Conservation (phyloP, 2,329 filamentous ascomycete genomes). For the Purpureocillium takamizusanense region DNA sequence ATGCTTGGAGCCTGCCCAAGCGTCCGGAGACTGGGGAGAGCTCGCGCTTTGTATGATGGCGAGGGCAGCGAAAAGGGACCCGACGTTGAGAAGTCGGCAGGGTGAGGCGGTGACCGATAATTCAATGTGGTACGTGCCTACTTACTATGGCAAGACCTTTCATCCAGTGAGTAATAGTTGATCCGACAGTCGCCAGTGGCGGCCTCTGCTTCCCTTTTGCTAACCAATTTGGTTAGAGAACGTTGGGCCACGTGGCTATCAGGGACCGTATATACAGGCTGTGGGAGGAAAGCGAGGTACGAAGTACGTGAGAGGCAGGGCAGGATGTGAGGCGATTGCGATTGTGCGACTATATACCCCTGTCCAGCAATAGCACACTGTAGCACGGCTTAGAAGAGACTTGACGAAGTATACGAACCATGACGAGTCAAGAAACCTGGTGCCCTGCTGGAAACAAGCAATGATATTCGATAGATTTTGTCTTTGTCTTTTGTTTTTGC, state of each 20-base stretch:
- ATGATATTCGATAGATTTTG: too few relatives aligned
- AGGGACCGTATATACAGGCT: constrained; percentile 14
- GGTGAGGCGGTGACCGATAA: constrained; percentile 17
- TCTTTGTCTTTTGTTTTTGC: too few relatives aligned
- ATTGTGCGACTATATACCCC: background rate
- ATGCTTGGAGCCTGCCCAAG: constrained; percentile 24
- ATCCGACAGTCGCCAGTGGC: background rate
- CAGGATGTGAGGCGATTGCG: too few relatives aligned
- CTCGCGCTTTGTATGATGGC: constrained; percentile 35
- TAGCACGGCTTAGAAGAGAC: too few relatives aligned
- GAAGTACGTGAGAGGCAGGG: too few relatives aligned
- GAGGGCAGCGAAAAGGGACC: constrained; percentile 25
- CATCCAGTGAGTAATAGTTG: constrained; percentile 25
- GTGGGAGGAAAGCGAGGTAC: constrained; percentile 8
- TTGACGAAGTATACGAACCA: too few relatives aligned
- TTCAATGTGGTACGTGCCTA: constrained; percentile 37
- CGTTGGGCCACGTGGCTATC: constrained; percentile 27
- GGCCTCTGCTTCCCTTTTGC: too few relatives aligned
- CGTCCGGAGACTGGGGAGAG: constrained; percentile 32
- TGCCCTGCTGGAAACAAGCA: too few relatives aligned
- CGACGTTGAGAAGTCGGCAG: constrained; percentile 20
- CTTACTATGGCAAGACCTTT: constrained; percentile 36
- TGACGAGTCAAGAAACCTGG: too few relatives aligned
- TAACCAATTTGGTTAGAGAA: constrained; percentile 14
- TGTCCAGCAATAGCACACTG: background rate